Conservation (phyloP, 2,329 filamentous ascomycete genomes). For the Cryphonectria parasitica region DNA sequence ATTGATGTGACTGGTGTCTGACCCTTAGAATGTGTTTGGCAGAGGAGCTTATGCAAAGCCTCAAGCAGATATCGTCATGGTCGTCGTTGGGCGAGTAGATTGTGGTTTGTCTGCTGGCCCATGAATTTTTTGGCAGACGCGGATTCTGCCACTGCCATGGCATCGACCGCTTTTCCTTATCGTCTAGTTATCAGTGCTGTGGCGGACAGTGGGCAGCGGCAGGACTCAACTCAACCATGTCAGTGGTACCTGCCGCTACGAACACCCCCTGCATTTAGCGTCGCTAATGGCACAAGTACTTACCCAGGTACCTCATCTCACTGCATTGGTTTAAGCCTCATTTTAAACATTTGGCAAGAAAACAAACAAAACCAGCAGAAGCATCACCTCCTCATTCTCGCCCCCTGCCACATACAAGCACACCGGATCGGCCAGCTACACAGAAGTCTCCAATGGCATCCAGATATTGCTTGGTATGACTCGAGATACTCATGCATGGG, state of each 20-base stretch:
- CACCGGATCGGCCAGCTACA: background rate
- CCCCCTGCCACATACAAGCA: background rate
- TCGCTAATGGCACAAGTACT: background rate
- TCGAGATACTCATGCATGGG: background rate
- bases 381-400: background rate
- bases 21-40: background rate
- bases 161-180: conserved; percentile 41
- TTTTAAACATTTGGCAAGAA: background rate
- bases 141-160: conserved; percentile 40
- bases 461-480: conserved; percentile 1
- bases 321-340: background rate
- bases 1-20: background rate
- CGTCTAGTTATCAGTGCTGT: conserved; percentile 21
- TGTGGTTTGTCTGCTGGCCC: background rate
- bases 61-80: background rate
- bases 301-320: background rate
- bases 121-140: conserved; percentile 29
- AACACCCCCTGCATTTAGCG: too few species aligned
- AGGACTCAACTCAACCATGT: background rate
- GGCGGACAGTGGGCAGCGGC: background rate
- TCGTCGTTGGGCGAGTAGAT: background rate
- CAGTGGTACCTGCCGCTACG: background rate
- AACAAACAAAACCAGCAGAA: background rate
- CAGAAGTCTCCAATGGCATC: background rate
- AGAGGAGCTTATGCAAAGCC: background rate